Evolutionary conservation across 202 grass and related monocot genomes (phyloP).

Genomic region (Dendrocalamus latiflorus): DNA sequence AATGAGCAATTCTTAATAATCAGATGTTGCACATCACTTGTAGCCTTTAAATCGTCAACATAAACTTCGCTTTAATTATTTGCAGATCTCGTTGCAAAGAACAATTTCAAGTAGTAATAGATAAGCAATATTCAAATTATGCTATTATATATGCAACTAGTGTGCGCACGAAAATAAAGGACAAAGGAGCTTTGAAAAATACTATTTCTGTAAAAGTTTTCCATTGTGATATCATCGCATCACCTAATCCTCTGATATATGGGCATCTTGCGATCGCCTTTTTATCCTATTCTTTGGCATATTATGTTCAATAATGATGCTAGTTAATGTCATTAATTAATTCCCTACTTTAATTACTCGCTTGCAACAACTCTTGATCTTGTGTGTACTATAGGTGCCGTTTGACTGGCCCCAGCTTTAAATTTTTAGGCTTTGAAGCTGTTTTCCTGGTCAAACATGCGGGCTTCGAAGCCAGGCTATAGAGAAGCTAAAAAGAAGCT

Average conservation of each 20-base stretch:
- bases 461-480: too few species aligned
- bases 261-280: background rate
- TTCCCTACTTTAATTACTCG: background rate
- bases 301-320: background rate
- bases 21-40: background rate
- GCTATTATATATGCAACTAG: background rate
- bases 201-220: background rate
- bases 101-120: background rate
- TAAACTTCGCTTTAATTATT: background rate
- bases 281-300: background rate
- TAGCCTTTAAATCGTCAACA: background rate
- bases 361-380: too few species aligned
- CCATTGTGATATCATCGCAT: background rate
- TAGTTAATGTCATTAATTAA: too few species aligned
- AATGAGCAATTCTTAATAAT: background rate
- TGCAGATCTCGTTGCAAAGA: background rate
- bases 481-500: too few species aligned
- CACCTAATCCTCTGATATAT: background rate
- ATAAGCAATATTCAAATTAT: background rate
- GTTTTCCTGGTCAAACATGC: too few species aligned
- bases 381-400: too few species aligned
- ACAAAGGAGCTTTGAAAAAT: background rate
- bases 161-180: background rate
- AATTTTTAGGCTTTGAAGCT: too few species aligned
- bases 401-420: too few species aligned